These are phyloP conservation scores for Phoenix dactylifera DNA, from an alignment of 176 grass and related monocot genomes.

Conservation along the genomic window DNA sequence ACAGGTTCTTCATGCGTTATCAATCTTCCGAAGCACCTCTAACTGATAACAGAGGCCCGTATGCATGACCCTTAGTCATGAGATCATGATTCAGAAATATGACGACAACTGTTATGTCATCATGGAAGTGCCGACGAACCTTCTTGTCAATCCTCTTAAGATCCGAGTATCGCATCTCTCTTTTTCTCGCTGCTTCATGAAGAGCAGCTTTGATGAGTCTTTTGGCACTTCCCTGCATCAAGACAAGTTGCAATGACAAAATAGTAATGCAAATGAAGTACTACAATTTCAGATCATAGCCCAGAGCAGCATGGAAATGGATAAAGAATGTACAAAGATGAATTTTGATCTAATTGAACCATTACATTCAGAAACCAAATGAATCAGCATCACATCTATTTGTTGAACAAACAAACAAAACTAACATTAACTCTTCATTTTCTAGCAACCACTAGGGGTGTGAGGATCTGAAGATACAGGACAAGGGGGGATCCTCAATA, in stretches of 20 bases:
- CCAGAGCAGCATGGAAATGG: no score
- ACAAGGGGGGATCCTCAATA: no score
- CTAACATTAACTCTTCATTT: no score
- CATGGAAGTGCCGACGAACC: slow-evolving; percentile 93
- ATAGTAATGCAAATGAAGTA: not conserved
- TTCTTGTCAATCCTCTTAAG: slow-evolving; percentile 95
- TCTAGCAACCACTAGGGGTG: no score
- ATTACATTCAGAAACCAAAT: no score
- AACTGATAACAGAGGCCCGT: slow-evolving; percentile 52
- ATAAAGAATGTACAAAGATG: no score
- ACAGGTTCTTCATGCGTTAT: slow-evolving; percentile 13
- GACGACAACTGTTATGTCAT: slow-evolving; percentile 83
- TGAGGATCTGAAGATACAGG: no score
- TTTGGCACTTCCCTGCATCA: slow-evolving; percentile 75
- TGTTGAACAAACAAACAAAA: no score
- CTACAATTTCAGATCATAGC: not conserved
- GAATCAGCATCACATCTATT: no score
- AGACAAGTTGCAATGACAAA: not conserved
- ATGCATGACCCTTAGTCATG: slow-evolving; percentile 25
- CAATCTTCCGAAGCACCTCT: slow-evolving; percentile 75
- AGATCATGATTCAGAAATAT: slow-evolving; percentile 82
- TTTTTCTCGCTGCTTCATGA: slow-evolving; percentile 75
- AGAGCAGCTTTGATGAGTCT: slow-evolving; percentile 95
- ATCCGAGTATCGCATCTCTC: slow-evolving; percentile 96
- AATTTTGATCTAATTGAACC: no score